Evolutionary conservation across 148 eudicot species (phyloP).

Genomic region (Dianthus caryophyllus): DNA sequence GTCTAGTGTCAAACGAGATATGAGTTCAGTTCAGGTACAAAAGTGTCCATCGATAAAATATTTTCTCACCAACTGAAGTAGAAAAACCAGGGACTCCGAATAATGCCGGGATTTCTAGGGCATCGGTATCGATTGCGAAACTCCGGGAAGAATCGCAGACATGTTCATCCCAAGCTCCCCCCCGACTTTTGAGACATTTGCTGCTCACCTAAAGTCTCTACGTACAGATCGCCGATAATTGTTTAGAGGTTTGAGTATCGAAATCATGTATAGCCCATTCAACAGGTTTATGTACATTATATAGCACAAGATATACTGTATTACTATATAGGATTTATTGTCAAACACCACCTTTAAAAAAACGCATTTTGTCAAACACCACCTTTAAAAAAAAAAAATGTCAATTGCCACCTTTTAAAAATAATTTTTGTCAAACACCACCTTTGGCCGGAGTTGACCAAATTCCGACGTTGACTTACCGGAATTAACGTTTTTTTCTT

Average conservation of each 20-base stretch:
- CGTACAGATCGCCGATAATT: slow-evolving; percentile 38
- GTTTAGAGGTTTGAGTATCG: background rate
- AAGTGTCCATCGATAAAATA: background rate
- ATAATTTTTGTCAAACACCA: no score
- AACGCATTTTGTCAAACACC: no score
- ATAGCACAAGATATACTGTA: background rate
- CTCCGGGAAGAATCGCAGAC: slow-evolving; percentile 54
- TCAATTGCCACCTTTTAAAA: no score
- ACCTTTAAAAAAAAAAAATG: no score
- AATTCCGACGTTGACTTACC: no score
- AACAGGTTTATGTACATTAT: slow-evolving; percentile 12
- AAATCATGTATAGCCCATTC: slow-evolving; percentile 13
- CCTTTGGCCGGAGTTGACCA: no score
- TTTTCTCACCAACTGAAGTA: slow-evolving; percentile 21
- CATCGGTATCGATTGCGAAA: slow-evolving; percentile 26
- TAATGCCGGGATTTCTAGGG: slow-evolving; percentile 21
- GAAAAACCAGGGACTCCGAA: slow-evolving; percentile 28
- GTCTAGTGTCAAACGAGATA: no score
- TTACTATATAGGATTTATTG: no score
- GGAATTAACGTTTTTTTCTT: no score
- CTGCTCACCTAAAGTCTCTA: slow-evolving; percentile 54
- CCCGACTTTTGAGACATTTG: slow-evolving; percentile 66
- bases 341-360: no score
- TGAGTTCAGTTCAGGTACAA: slow-evolving; percentile 27
- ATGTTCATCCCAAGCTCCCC: slow-evolving; percentile 98